A percentile compares a stretch with the other conserved stretches of the same genome.
Conservation (phyloP, 2,329 filamentous ascomycete genomes). For the Xylariaceae sp. region DNA sequence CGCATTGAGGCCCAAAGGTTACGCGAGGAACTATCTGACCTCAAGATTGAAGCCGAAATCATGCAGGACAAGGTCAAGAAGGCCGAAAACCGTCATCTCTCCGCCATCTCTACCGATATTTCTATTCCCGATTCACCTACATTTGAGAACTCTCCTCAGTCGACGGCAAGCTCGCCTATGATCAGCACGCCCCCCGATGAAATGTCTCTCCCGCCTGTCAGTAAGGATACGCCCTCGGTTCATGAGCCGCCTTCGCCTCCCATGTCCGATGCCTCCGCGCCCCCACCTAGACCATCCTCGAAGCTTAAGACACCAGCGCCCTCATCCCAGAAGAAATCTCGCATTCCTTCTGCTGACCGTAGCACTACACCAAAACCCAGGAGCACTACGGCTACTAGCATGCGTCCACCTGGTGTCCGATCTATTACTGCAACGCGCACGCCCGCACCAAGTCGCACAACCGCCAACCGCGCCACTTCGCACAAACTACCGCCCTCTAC, state of each 20-base stretch:
- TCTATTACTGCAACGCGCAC: conserved; percentile 55
- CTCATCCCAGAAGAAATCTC: conserved; percentile 51
- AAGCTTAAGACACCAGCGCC: conserved; percentile 46
- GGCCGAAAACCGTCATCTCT: conserved; percentile 63
- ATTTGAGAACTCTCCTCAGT: conserved; percentile 78
- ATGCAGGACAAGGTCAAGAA: conserved; percentile 91
- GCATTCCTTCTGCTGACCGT: conserved; percentile 61
- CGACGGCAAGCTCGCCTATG: conserved; percentile 90
- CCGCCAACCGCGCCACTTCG: conserved; percentile 50
- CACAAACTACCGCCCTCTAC: conserved; percentile 62
- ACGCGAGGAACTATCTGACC: conserved; percentile 87
- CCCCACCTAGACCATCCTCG: conserved; percentile 58
- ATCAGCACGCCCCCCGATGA: conserved; percentile 84
- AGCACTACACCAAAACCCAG: conserved; percentile 61
- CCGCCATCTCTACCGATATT: conserved; percentile 65
- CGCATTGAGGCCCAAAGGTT: conserved; percentile 91
- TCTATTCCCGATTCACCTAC: conserved; percentile 71
- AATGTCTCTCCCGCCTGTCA: conserved; percentile 60
- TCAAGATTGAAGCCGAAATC: conserved; percentile 94
- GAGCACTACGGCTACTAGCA: conserved; percentile 45
- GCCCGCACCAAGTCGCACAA: conserved; percentile 55
- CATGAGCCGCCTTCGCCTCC: conserved; percentile 92
- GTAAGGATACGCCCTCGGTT: conserved; percentile 65
- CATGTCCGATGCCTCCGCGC: conserved; percentile 81
- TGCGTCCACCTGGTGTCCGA: conserved; percentile 48